A percentile compares a stretch with the other conserved stretches of the same genome.
phyloP scores from a whole-genome alignment of 2,329 filamentous ascomycete species.

The Plenodomus lindquistii region DNA sequence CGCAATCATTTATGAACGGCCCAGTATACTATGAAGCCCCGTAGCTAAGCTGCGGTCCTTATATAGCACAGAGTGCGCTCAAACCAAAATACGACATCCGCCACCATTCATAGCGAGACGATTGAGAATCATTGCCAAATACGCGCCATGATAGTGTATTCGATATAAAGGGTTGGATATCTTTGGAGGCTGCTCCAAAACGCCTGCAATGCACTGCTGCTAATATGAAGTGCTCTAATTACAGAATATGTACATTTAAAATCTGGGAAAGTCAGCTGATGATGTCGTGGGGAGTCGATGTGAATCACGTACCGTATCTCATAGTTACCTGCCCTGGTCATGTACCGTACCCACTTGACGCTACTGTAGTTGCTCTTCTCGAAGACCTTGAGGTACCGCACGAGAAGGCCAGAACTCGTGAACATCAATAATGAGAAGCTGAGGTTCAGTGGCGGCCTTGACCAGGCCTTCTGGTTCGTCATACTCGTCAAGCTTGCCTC shows the following conservation, averaged over 20 bases:
- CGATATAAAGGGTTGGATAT: slow-evolving; percentile 1
- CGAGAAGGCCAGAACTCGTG: slow-evolving; percentile 87
- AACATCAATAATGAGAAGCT: slow-evolving; percentile 98
- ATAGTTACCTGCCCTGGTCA: slow-evolving; percentile 97
- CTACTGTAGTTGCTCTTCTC: slow-evolving; percentile 99
- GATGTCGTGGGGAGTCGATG: not conserved
- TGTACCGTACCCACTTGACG: slow-evolving; percentile 99
- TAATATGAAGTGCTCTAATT: not conserved
- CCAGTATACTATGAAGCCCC: too few relatives aligned
- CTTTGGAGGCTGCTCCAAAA: slow-evolving; percentile 12
- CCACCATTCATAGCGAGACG: not conserved
- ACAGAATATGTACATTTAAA: slow-evolving; percentile 9
- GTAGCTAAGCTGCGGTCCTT: too few relatives aligned
- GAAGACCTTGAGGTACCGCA: slow-evolving; percentile 96
- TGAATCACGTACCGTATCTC: slow-evolving; percentile 73
- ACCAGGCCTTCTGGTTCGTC: slow-evolving; percentile 98
- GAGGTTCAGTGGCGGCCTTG: slow-evolving; percentile 85
- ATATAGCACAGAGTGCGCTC: too few relatives aligned
- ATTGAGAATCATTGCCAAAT: not conserved
- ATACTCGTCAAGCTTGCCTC: slow-evolving; percentile 93
- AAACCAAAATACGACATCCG: too few relatives aligned
- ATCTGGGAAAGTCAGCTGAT: slow-evolving; percentile 2
- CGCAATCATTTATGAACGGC: too few relatives aligned
- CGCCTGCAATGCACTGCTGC: slow-evolving; percentile 30
- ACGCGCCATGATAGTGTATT: not conserved